Evolutionary conservation across 805 yeast species (phyloP).

Genomic region (Isabelozyma rhagii): DNA sequence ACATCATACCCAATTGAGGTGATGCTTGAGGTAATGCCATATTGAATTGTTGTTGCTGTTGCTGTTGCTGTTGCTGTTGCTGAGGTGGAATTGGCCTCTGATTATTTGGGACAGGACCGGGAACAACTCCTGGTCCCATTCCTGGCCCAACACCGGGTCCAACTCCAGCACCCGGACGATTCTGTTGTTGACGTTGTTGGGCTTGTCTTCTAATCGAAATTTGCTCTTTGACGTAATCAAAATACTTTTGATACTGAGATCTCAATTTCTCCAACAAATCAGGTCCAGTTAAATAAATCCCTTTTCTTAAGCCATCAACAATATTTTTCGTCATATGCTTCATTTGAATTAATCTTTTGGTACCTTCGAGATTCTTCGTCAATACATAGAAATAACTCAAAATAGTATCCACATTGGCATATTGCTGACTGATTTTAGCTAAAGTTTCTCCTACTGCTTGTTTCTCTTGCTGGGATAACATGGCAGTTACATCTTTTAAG

Average conservation of each 20-base stretch:
- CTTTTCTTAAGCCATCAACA: slow-evolving; percentile 63
- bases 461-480: slow-evolving; percentile 63
- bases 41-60: slow-evolving; percentile 2
- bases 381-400: slow-evolving; percentile 75
- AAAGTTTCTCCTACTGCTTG: slow-evolving; percentile 54
- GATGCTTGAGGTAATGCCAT: background rate
- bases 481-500: slow-evolving; percentile 61
- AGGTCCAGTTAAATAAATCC: slow-evolving; percentile 67
- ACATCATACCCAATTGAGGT: background rate
- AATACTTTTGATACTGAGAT: slow-evolving; percentile 69
- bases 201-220: slow-evolving; percentile 35
- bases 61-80: slow-evolving; percentile 5
- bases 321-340: slow-evolving; percentile 77
- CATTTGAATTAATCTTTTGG: slow-evolving; percentile 73
- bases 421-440: slow-evolving; percentile 54
- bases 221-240: slow-evolving; percentile 70
- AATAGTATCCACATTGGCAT: slow-evolving; percentile 67
- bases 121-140: background rate
- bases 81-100: slow-evolving; percentile 2
- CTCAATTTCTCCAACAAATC: slow-evolving; percentile 68
- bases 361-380: slow-evolving; percentile 72
- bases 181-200: slow-evolving; percentile 25
- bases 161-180: background rate
- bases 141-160: background rate
- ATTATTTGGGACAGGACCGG: background rate